Conservation (phyloP, 2,329 filamentous ascomycete genomes). For the Zalaria sp. region DNA sequence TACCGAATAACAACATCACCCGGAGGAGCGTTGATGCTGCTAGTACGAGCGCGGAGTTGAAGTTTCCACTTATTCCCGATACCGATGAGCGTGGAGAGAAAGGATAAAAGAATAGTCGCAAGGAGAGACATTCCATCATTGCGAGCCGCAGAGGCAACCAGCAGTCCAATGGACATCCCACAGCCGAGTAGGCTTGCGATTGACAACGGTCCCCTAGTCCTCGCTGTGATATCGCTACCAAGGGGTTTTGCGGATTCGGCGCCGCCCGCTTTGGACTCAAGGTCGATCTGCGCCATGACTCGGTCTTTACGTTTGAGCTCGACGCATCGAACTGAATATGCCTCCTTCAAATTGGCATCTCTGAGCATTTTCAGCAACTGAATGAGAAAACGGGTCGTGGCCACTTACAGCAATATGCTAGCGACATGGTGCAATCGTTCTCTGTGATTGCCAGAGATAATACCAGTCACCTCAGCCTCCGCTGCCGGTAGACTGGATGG, state of each 20-base stretch:
- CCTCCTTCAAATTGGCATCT: background rate
- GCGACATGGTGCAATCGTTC: conserved; percentile 35
- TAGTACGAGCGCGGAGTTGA: conserved; percentile 22
- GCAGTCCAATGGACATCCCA: conserved; percentile 25
- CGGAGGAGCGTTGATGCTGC: background rate
- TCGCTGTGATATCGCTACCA: conserved; percentile 24
- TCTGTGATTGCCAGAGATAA: conserved; percentile 33
- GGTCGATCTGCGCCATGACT: background rate
- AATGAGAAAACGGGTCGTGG: too few species aligned
- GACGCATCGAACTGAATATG: conserved; percentile 15
- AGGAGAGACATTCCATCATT: conserved; percentile 37
- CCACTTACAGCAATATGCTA: conserved; percentile 28
- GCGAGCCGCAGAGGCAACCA: conserved; percentile 29
- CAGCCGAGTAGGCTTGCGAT: conserved; percentile 31
- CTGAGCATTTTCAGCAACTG: background rate
- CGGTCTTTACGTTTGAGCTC: conserved; percentile 8
- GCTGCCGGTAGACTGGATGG: conserved; percentile 27
- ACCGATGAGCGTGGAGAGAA: conserved; percentile 35
- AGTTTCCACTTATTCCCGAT: conserved; percentile 36
- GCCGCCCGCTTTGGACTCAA: too few species aligned
- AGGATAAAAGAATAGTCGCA: conserved; percentile 31
- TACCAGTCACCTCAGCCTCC: conserved; percentile 27
- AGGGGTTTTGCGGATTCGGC: background rate
- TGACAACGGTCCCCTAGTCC: conserved; percentile 30
- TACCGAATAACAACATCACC: conserved; percentile 37